Base-by-base conservation (phyloP, 2,329 filamentous ascomycete genomes). In the Alternaria ethzedia region DNA sequence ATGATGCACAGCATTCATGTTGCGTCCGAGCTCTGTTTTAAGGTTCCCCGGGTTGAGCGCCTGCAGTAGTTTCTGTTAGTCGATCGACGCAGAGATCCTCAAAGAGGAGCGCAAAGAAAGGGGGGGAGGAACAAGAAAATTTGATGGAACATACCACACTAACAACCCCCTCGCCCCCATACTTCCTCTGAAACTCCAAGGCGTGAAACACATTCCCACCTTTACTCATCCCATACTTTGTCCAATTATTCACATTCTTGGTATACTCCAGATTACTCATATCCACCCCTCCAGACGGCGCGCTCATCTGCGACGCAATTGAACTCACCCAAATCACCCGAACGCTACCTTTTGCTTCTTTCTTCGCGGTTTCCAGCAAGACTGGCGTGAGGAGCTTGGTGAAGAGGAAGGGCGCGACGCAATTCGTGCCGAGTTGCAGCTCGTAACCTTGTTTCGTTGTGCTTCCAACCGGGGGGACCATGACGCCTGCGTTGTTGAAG, bases 21-120 rank as follows among this genome's bases (percentile, higher is more conserved):
- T 81, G 76, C 28, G 80, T 78, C 62, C 80, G 76, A 57, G 68
- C 15, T 69, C 69, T 7, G 68, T 67, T 13, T 51, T 55, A 20
- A 70, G 63, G 36, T 82, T 79, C 0, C 82, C 82, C 0, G 82
- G 82, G 66, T 84, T 82, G 28, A 81, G 56, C 3, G 65, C 13
- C 61, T 70, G 10, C 23, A 13, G 36, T 17, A 17, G 8, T 17
- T 11, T 17, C 17, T 3, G 36, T 41, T 17, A 41, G 36, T 41
- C n/a, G n/a, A 41, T 41, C 15, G 36, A 17, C n/a, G n/a, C 15
- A 41, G 9, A 41, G 36, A 43, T 36, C 21, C 28, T 20, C 15
- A 15, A n/a, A 12, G 21, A 12, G 8, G 50, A 21, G 26, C 9
- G 3, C 13, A 25, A 46, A n/a, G n/a, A 17, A 32, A 20, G 5